Base-by-base conservation (phyloP, 371 early-diverging fungal species). In the Apophysomyces sp. region DNA sequence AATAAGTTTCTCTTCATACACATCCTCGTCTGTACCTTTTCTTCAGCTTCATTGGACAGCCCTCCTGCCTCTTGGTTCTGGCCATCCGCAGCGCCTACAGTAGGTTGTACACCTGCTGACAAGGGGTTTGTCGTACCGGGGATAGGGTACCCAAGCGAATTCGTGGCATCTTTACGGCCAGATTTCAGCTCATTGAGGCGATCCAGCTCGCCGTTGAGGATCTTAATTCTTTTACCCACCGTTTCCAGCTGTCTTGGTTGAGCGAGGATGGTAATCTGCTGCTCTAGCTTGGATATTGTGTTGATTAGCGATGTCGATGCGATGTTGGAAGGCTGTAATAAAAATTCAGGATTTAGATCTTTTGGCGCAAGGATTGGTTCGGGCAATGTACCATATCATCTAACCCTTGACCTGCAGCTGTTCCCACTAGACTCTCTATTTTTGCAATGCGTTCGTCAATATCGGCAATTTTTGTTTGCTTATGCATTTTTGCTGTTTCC, bases 181-280 rank as follows among this genome's bases (percentile, higher is more conserved):
- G 80, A 69, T 60, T 83, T 79, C 21, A 89, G 70, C 24, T 92
- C 92, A 52, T 89, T 87, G 39, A 94, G 77, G 40, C 87, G 77
- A 56, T 94, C 94, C 63, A 95, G 68, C 54, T 92, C 92, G 32
- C 78, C 77, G n/a, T 80, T 81, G 16, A 92, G 76, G 4, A 75
- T 77, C 62, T 91, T 89, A 61, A 93, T 74, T 57, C 91, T 87
- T 59, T 88, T 73, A 26, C 86, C 80, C 18, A 94, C 80, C 49
- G 85, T 80, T 30, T 94, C 95, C 28, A 96, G 64, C 6, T 89
- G 89, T 32, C 90, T 83, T 8, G 94, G 93, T 58, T 95, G 89
- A 6, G 91, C 82, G 4, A 95, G 72, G 11, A 94, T 69, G 9
- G 81, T 69, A 29, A 96, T 79, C 55, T 94, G 91, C 69, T 89